Base-by-base conservation (phyloP, 352 stramenopile species). In the Aphanomyces euteiches region DNA sequence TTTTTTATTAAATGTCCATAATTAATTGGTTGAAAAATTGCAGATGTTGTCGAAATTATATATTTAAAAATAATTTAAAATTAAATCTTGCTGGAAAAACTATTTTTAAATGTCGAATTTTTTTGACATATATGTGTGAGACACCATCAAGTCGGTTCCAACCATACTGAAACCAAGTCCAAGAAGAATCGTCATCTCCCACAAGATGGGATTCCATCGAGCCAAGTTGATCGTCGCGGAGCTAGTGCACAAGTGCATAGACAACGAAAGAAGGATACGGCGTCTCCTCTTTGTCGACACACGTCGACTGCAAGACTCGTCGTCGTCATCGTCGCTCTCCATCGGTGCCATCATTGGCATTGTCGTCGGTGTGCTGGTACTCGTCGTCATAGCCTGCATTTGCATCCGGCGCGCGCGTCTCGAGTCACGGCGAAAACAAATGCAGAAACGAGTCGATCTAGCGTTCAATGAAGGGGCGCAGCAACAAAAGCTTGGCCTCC, bases 341-440 rank as follows among this genome's bases (percentile, higher is more conserved):
- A 48, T 71, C 28, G 67, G 69, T 40, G 69, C 68, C 15, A 71
- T 74, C 39, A 8, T 74, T 21, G 69, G 59, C 54, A 56, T 74
- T 34, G 28, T 56, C 5, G 13, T 74, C 40, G 53, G 59, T 4
- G 69, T 53, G 3, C 40, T 71, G 15, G 19, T 74, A 17, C 59
- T 74, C 21, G 69, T 17, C 47, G 50, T 71, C 7, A 8, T 74
- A 1, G 58, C 50, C 1, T 74, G 58, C 54, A 74, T 71, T 57
- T 69, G 56, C 47, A 63, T 73, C 12, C 60, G 41, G n/a, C 48
- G 7, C 4, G 15, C 21, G 43, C 58, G 57, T 57, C 58, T 73
- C 69, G 58, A 61, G 21, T 58, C 45, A 13, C 41, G 74, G 56
- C 39, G 47, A 3, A 58, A 75, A 36, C 21, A 57, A 67, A 61